These are phyloP conservation scores for Poa annua DNA, from an alignment of 176 grass and related monocot species.

Conservation along the genomic window DNA sequence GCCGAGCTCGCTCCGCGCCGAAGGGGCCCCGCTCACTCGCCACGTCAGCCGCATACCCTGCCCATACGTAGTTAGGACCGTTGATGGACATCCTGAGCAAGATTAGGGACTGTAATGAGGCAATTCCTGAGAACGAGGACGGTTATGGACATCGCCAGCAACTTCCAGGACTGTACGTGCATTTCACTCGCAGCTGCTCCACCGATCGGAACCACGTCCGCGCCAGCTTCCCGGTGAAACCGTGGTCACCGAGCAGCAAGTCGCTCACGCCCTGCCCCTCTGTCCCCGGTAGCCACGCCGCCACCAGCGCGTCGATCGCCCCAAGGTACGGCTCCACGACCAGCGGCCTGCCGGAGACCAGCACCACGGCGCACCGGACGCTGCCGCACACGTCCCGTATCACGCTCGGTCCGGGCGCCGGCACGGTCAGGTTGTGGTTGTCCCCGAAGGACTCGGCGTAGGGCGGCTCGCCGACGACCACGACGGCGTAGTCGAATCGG, in stretches of 20 bases:
- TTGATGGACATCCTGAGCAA: too few species aligned
- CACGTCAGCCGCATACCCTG: too few species aligned
- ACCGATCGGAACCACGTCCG: conserved; percentile 93
- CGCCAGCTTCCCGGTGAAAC: conserved; percentile 78
- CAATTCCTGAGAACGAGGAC: too few species aligned
- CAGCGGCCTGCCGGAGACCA: conserved; percentile 68
- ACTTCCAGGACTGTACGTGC: too few species aligned
- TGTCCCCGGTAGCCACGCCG: conserved; percentile 83
- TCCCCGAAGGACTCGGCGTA: conserved; percentile 68
- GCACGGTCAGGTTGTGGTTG: conserved; percentile 72
- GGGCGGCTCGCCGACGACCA: conserved; percentile 68
- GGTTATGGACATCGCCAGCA: too few species aligned
- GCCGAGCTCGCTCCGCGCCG: too few species aligned
- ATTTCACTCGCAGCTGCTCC: too few species aligned
- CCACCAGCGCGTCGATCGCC: conserved; percentile 67
- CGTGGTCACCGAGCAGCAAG: conserved; percentile 85
- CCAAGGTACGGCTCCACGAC: conserved; percentile 62
- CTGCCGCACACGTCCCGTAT: conserved; percentile 53
- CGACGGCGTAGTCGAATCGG: conserved; percentile 57
- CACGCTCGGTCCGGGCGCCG: conserved; percentile 50
- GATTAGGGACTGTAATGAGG: too few species aligned
- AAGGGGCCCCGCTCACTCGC: too few species aligned
- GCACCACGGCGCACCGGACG: conserved; percentile 60
- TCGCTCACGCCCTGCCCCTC: conserved; percentile 90
- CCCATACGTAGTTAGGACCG: too few species aligned